Conservation (phyloP, 495 filamentous ascomycete species). For the Aspergillus carlsbadensis region DNA sequence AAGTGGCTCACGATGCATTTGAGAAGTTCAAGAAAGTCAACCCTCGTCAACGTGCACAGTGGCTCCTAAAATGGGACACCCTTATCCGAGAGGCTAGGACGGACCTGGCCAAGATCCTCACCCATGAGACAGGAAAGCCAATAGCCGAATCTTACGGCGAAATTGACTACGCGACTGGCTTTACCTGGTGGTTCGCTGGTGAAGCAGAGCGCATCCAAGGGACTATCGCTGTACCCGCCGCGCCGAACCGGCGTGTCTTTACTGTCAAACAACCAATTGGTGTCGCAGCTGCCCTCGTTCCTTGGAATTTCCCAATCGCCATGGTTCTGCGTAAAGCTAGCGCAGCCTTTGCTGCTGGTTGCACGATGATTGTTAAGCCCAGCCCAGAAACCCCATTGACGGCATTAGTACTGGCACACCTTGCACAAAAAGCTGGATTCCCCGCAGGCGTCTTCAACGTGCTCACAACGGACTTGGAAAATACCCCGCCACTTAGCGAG, state of each 20-base stretch:
- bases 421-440: constrained; percentile 55
- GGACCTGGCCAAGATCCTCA: constrained; percentile 58
- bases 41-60: constrained; percentile 60
- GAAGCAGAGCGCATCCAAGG: constrained; percentile 72
- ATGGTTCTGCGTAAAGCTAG: constrained; percentile 70
- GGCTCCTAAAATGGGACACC: constrained; percentile 59
- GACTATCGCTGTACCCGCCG: constrained; percentile 51
- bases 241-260: constrained; percentile 62
- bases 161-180: constrained; percentile 58
- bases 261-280: constrained; percentile 71
- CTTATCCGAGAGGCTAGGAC: constrained; percentile 50
- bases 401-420: constrained; percentile 50
- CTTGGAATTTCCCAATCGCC: constrained; percentile 64
- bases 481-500: constrained; percentile 63
- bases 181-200: constrained; percentile 65
- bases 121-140: constrained; percentile 66
- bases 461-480: constrained; percentile 56
- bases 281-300: constrained; percentile 62
- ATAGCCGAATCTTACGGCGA: constrained; percentile 58
- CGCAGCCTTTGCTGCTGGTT: constrained; percentile 70
- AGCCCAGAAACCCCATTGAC: constrained; percentile 62
- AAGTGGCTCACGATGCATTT: constrained; percentile 60
- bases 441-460: constrained; percentile 57
- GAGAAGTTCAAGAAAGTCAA: constrained; percentile 58
- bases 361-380: constrained; percentile 62